A percentile compares a stretch with the other conserved stretches of the same genome.
phyloP scores from a whole-genome alignment of 2,329 filamentous ascomycete species.

The Lachnellula subtilissima region DNA sequence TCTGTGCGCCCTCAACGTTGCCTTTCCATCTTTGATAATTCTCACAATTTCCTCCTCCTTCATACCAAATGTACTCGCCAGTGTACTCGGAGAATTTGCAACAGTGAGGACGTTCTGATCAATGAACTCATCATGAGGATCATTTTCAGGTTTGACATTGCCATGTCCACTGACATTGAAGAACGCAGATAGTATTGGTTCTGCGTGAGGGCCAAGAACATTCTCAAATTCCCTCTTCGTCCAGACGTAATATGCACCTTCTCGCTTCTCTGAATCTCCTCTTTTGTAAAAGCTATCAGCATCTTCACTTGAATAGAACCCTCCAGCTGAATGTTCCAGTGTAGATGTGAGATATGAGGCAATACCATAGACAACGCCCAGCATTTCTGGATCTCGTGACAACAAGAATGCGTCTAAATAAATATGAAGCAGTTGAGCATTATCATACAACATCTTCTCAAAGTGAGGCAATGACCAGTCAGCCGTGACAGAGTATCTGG shows the following conservation, averaged over 20 bases:
- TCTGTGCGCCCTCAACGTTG: slow-evolving; percentile 65
- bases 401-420: slow-evolving; percentile 80
- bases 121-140: slow-evolving; percentile 90
- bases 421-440: slow-evolving; percentile 75
- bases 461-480: slow-evolving; percentile 96
- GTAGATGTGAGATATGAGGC: slow-evolving; percentile 80
- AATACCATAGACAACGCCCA: slow-evolving; percentile 74
- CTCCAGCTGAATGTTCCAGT: slow-evolving; percentile 63
- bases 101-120: slow-evolving; percentile 86
- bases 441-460: slow-evolving; percentile 95
- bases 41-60: slow-evolving; percentile 62
- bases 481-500: slow-evolving; percentile 80
- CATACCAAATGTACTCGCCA: slow-evolving; percentile 72
- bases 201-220: slow-evolving; percentile 63
- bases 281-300: slow-evolving; percentile 74
- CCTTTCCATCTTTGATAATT: slow-evolving; percentile 62
- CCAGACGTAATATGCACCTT: slow-evolving; percentile 95
- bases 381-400: slow-evolving; percentile 58
- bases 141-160: slow-evolving; percentile 76
- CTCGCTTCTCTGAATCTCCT: slow-evolving; percentile 75
- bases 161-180: slow-evolving; percentile 82
- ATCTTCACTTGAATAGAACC: slow-evolving; percentile 83
- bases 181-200: slow-evolving; percentile 72
- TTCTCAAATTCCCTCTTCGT: slow-evolving; percentile 79
- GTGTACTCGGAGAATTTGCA: slow-evolving; percentile 58